Evolutionary conservation across 2,329 filamentous ascomycete genomes (phyloP).

Genomic region (Colletotrichum sp.): DNA sequence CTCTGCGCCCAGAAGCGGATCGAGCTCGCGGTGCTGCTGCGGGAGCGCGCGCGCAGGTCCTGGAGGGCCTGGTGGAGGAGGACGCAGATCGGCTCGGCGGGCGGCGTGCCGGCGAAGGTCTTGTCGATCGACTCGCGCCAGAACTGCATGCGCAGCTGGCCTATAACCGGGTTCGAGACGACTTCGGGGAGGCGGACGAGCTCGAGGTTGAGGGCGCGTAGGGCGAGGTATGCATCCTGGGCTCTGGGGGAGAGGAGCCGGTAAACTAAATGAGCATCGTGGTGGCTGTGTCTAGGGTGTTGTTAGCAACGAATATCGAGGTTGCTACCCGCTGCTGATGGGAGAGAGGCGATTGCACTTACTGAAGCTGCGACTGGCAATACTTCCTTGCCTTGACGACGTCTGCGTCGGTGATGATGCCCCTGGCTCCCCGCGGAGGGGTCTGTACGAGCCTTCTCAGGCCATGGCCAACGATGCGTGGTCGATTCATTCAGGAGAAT

Average conservation of each 20-base stretch:
- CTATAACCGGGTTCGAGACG: conserved; percentile 86
- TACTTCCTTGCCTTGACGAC: conserved; percentile 58
- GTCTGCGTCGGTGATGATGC: conserved; percentile 55
- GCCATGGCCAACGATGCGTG: conserved; percentile 39
- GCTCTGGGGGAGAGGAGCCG: conserved; percentile 80
- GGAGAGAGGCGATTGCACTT: conserved; percentile 19
- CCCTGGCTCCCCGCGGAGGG: conserved; percentile 19
- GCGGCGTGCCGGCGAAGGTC: conserved; percentile 78
- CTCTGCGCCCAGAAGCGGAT: conserved; percentile 78
- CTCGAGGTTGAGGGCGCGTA: conserved; percentile 92
- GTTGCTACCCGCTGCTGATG: not conserved
- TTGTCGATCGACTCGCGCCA: conserved; percentile 86
- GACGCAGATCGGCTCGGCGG: conserved; percentile 89
- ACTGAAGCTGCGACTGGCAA: conserved; percentile 59
- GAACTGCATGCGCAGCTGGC: conserved; percentile 90
- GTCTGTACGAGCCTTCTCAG: conserved; percentile 38
- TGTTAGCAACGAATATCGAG: not conserved
- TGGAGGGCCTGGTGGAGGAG: conserved; percentile 77
- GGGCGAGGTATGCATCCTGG: conserved; percentile 84
- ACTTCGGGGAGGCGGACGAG: conserved; percentile 88
- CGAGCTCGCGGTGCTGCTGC: conserved; percentile 44
- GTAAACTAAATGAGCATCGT: conserved; percentile 84
- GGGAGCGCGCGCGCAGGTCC: conserved; percentile 54
- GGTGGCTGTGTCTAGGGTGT: conserved; percentile 76
- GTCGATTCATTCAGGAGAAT: conserved; percentile 41